Evolutionary conservation across 2,329 filamentous ascomycete genomes (phyloP).

Genomic region (Pestalotiopsis sp.): DNA sequence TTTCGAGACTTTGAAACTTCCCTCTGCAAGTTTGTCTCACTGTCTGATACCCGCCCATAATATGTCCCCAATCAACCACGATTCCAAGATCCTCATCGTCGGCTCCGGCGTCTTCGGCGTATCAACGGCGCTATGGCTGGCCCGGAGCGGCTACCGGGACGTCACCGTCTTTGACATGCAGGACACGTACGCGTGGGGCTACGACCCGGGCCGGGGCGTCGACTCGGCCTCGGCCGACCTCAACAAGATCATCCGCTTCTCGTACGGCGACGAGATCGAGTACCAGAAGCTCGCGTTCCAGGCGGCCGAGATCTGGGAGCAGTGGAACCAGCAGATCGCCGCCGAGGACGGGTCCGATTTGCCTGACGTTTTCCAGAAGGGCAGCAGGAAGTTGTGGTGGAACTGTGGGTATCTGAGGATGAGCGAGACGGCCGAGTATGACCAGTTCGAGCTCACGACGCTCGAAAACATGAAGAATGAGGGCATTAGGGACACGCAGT

Average conservation of each 20-base stretch:
- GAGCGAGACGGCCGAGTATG: conserved; percentile 19
- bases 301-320: conserved; percentile 40
- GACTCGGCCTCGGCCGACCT: conserved; percentile 35
- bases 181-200: conserved; percentile 37
- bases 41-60: neutral
- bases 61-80: neutral
- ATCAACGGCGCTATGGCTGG: conserved; percentile 42
- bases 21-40: neutral
- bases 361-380: conserved; percentile 31
- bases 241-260: conserved; percentile 44
- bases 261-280: conserved; percentile 41
- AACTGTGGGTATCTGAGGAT: conserved; percentile 27
- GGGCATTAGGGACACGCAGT: conserved; percentile 24
- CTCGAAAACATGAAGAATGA: conserved; percentile 26
- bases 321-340: conserved; percentile 43
- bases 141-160: conserved; percentile 42
- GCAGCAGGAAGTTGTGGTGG: conserved; percentile 23
- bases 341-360: conserved; percentile 28
- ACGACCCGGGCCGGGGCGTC: conserved; percentile 40
- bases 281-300: conserved; percentile 47
- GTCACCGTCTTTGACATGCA: conserved; percentile 51
- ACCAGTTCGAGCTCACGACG: conserved; percentile 21
- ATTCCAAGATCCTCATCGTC: conserved; percentile 35
- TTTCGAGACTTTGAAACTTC: neutral
- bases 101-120: conserved; percentile 43